phyloP scores from a whole-genome alignment of 352 stramenopile genomes.

The Globisporangium middletonii region DNA sequence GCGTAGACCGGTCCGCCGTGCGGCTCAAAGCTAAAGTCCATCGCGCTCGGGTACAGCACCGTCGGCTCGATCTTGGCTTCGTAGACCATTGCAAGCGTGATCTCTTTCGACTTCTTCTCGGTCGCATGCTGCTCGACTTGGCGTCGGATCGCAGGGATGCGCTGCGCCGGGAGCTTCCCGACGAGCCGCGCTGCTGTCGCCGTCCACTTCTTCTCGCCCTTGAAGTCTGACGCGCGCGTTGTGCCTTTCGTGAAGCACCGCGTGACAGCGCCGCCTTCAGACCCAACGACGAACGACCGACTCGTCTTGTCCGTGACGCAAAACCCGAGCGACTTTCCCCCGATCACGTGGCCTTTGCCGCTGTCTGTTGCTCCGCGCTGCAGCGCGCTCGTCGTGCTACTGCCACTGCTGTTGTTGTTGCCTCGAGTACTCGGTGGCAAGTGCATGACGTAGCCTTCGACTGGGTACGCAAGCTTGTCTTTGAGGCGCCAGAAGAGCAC shows the following conservation, averaged over 20 bases:
- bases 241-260: constrained; percentile 57
- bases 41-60: constrained; percentile 53
- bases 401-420: constrained; percentile 10
- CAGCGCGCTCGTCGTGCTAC: background rate
- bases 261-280: constrained; percentile 59
- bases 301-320: constrained; percentile 61
- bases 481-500: constrained; percentile 84
- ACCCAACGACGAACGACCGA: constrained; percentile 67
- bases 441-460: constrained; percentile 84
- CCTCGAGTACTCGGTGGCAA: constrained; percentile 15
- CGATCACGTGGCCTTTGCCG: constrained; percentile 26
- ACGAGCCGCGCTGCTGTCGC: constrained; percentile 55
- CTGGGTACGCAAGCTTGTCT: constrained; percentile 78
- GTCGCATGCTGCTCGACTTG: constrained; percentile 66
- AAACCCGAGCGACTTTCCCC: constrained; percentile 62
- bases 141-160: constrained; percentile 40
- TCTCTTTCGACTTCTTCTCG: constrained; percentile 55
- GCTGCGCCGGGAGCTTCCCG: constrained; percentile 37
- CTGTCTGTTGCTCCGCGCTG: background rate
- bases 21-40: constrained; percentile 70
- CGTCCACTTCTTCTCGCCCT: constrained; percentile 79
- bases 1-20: constrained; percentile 78
- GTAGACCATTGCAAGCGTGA: constrained; percentile 68
- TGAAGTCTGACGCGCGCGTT: constrained; percentile 54
- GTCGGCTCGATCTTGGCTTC: constrained; percentile 59